A percentile compares a stretch with the other conserved stretches of the same genome.
Conservation (phyloP, 148 eudicot species). For the Arctostaphylos glauca region DNA sequence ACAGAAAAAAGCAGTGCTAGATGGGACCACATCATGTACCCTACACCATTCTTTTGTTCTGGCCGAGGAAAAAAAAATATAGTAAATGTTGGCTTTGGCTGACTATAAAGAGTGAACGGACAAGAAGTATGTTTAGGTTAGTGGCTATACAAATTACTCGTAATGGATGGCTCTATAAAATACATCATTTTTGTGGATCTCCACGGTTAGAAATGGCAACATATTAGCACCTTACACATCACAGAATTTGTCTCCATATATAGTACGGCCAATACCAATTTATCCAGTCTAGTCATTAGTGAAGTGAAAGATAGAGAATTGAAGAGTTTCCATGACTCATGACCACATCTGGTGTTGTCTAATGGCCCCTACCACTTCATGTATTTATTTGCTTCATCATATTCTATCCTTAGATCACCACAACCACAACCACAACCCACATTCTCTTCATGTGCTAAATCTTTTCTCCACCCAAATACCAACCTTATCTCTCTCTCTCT, state of each 20-base stretch:
- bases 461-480: background rate
- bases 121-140: conserved; percentile 4
- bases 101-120: background rate
- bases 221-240: background rate
- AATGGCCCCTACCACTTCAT: background rate
- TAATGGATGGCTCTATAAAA: background rate
- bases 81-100: background rate
- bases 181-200: background rate
- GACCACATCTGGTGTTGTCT: background rate
- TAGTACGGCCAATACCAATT: background rate
- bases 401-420: background rate
- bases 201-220: background rate
- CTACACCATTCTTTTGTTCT: too few species aligned
- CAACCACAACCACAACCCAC: conserved; percentile 5
- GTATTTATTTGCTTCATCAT: background rate
- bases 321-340: background rate
- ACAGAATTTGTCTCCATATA: background rate
- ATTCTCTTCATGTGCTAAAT: too few species aligned
- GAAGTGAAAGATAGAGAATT: background rate
- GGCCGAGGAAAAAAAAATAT: too few species aligned
- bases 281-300: background rate
- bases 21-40: too few species aligned
- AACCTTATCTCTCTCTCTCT: background rate
- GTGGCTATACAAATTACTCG: conserved; percentile 13
- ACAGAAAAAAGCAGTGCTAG: too few species aligned